Evolutionary conservation across 441 rosid genomes (phyloP).

Genomic region (Erysimum cheiri): DNA sequence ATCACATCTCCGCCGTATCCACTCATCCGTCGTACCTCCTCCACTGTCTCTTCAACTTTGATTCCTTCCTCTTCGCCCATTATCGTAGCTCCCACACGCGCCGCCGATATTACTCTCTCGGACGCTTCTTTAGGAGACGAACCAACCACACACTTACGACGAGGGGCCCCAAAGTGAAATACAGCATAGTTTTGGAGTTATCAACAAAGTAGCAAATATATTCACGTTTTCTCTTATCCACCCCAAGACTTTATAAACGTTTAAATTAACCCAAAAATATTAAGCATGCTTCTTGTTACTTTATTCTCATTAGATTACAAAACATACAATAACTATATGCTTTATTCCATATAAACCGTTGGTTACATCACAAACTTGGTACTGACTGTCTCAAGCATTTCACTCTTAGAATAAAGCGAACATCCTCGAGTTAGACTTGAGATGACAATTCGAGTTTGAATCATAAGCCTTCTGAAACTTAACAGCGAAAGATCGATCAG

Average conservation of each 20-base stretch:
- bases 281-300: not conserved
- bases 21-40: slow-evolving; percentile 52
- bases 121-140: not conserved
- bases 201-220: not conserved
- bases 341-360: slow-evolving; percentile 33
- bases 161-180: slow-evolving; percentile 7
- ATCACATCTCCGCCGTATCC: slow-evolving; percentile 69
- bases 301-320: not conserved
- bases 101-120: slow-evolving; percentile 25
- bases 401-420: slow-evolving; percentile 21
- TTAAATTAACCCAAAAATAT: not conserved
- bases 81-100: not conserved
- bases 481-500: slow-evolving; percentile 22
- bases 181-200: slow-evolving; percentile 16
- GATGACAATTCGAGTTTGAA: slow-evolving; percentile 39
- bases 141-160: slow-evolving; percentile 4
- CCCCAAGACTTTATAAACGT: not conserved
- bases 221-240: not conserved
- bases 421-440: slow-evolving; percentile 19
- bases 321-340: slow-evolving; percentile 10
- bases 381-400: not conserved
- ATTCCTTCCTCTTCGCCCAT: slow-evolving; percentile 41
- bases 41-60: slow-evolving; percentile 43
- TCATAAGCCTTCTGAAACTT: slow-evolving; percentile 43
- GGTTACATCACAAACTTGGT: slow-evolving; percentile 20